Evolutionary conservation across 306 rosid genomes (phyloP).

Genomic region (Glycyrrhiza uralensis): DNA sequence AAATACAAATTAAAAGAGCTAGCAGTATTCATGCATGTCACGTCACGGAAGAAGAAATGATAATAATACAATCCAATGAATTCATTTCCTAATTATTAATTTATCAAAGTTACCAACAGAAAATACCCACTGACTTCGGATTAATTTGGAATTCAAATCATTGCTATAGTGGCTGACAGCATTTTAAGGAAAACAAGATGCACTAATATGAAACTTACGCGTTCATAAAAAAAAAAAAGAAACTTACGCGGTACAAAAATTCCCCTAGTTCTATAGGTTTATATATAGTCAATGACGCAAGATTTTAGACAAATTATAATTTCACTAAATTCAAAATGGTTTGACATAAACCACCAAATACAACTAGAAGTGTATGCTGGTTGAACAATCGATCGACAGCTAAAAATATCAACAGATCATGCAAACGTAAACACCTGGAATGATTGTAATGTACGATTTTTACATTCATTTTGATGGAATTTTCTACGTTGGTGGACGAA

Average conservation of each 20-base stretch:
- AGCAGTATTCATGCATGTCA: neutral
- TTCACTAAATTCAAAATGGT: no score
- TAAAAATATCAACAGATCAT: no score
- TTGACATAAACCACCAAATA: neutral
- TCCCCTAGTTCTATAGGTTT: neutral
- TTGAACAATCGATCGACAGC: slow-evolving; percentile 4
- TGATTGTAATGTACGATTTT: neutral
- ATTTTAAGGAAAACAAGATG: neutral
- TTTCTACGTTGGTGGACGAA: slow-evolving; percentile 16
- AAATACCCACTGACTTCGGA: no score
- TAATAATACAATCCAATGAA: no score
- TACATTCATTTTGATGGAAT: neutral
- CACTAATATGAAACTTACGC: neutral
- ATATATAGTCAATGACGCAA: neutral
- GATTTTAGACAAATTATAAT: no score
- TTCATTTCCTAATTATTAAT: no score
- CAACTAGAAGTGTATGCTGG: neutral
- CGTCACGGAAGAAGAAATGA: neutral
- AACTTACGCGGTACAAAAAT: neutral
- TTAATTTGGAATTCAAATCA: neutral
- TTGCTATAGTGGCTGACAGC: no score
- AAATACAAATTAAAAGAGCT: neutral
- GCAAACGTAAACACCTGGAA: slow-evolving; percentile 17
- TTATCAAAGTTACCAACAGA: neutral
- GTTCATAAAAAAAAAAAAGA: no score